These are phyloP conservation scores for Phialophora chinensis DNA, from an alignment of 2,329 filamentous ascomycete species.

Conservation along the genomic window DNA sequence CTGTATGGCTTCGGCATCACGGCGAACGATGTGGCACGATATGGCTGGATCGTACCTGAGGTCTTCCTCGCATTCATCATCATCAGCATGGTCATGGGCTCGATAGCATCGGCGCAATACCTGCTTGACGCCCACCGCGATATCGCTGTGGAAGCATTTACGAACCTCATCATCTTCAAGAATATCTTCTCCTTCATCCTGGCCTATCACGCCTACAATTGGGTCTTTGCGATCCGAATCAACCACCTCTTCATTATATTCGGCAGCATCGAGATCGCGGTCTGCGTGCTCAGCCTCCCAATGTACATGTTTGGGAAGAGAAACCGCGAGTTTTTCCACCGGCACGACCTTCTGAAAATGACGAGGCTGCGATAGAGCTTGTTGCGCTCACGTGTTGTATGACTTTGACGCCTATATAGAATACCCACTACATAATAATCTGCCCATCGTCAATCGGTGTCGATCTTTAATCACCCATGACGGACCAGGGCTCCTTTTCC, in stretches of 20 bases:
- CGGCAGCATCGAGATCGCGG: slow-evolving; percentile 74
- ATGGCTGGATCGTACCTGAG: slow-evolving; percentile 75
- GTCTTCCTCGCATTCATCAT: slow-evolving; percentile 85
- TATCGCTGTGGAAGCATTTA: slow-evolving; percentile 85
- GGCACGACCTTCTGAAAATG: slow-evolving; percentile 71
- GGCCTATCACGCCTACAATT: slow-evolving; percentile 83
- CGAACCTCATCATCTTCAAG: slow-evolving; percentile 89
- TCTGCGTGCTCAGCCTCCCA: slow-evolving; percentile 77
- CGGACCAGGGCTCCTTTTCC: background rate
- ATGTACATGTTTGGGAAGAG: slow-evolving; percentile 80
- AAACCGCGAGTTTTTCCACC: slow-evolving; percentile 74
- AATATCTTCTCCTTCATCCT: slow-evolving; percentile 89
- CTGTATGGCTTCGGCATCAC: slow-evolving; percentile 85
- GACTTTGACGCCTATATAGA: background rate
- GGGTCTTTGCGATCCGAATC: slow-evolving; percentile 69
- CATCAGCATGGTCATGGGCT: slow-evolving; percentile 88
- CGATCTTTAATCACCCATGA: slow-evolving; percentile 3
- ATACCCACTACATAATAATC: background rate
- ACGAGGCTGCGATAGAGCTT: slow-evolving; percentile 46
- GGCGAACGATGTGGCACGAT: slow-evolving; percentile 64
- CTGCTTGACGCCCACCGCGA: slow-evolving; percentile 94
- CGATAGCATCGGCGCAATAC: slow-evolving; percentile 83
- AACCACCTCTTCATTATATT: slow-evolving; percentile 70
- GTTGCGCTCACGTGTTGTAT: background rate
- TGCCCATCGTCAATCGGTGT: background rate